phyloP scores from a whole-genome alignment of 2,329 filamentous ascomycete species.

The Neonectria coccinea region DNA sequence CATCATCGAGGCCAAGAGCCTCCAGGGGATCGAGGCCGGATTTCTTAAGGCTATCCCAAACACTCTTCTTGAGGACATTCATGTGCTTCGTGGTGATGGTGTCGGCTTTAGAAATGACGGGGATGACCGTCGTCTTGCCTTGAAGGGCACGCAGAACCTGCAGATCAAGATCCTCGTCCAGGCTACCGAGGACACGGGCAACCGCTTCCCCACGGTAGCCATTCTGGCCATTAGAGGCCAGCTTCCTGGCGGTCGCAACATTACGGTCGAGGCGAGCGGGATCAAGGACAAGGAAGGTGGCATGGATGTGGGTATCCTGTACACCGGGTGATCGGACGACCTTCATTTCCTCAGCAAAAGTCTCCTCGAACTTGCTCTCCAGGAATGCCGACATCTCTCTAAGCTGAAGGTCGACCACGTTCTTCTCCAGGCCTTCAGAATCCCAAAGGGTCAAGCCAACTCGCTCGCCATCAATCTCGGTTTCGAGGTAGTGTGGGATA shows the following conservation, averaged over 20 bases:
- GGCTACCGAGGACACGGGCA: conserved; percentile 68
- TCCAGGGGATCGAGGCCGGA: conserved; percentile 90
- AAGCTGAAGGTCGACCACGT: conserved; percentile 92
- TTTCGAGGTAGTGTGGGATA: conserved; percentile 90
- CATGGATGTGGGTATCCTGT: conserved; percentile 97
- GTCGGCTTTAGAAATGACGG: conserved; percentile 95
- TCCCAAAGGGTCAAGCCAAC: conserved; percentile 97
- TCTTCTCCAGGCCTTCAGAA: conserved; percentile 94
- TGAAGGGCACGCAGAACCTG: conserved; percentile 89
- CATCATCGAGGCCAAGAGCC: conserved; percentile 83
- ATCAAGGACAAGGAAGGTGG: conserved; percentile 91
- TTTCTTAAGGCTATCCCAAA: conserved; percentile 88
- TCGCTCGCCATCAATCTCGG: conserved; percentile 91
- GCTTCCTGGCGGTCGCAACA: conserved; percentile 73
- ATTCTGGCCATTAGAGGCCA: conserved; percentile 63
- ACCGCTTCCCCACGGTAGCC: conserved; percentile 54
- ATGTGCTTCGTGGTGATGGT: conserved; percentile 97
- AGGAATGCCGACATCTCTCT: conserved; percentile 92
- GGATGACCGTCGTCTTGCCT: conserved; percentile 94
- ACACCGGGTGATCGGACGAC: conserved; percentile 92
- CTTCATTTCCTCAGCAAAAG: conserved; percentile 97
- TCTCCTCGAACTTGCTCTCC: conserved; percentile 98
- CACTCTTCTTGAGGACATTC: conserved; percentile 88
- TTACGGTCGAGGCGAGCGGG: conserved; percentile 87
- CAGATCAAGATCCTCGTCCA: conserved; percentile 91